Evolutionary conservation across 208 protist genomes (phyloP).

Genomic region (Trypanosoma cruzi): DNA sequence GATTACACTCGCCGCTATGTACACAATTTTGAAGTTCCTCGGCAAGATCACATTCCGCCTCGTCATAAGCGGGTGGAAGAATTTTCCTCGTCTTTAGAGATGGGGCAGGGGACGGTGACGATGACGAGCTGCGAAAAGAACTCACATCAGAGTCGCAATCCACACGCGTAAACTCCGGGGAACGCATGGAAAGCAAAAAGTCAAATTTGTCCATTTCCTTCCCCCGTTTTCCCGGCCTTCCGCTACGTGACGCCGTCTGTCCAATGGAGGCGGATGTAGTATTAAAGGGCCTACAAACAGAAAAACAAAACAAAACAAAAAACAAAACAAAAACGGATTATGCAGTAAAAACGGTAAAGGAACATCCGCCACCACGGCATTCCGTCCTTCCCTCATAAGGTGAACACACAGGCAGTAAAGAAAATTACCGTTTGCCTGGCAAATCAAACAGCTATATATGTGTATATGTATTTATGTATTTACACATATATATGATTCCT

Average conservation of each 20-base stretch:
- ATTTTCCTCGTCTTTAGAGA: constrained; percentile 2
- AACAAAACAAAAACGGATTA: no score
- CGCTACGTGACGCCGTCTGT: no score
- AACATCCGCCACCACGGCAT: not conserved
- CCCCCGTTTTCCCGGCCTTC: not conserved
- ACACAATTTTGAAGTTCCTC: constrained; percentile 53
- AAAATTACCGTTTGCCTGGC: not conserved
- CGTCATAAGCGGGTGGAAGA: not conserved
- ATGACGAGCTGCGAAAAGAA: not conserved
- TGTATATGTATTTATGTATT: no score
- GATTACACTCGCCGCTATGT: constrained; percentile 54
- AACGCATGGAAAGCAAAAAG: not conserved
- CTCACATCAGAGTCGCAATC: not conserved
- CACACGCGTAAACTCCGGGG: not conserved
- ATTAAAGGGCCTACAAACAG: not conserved
- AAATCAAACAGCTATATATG: not conserved
- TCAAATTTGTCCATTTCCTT: not conserved
- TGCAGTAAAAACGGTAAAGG: not conserved
- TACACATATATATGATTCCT: not conserved
- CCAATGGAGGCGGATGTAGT: not conserved
- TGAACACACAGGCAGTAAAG: not conserved
- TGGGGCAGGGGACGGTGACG: not conserved
- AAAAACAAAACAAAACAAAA: not conserved
- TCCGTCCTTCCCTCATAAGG: not conserved
- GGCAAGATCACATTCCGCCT: constrained; percentile 33